Conservation (phyloP, 495 filamentous ascomycete genomes). For the Penicillium paxilli region DNA sequence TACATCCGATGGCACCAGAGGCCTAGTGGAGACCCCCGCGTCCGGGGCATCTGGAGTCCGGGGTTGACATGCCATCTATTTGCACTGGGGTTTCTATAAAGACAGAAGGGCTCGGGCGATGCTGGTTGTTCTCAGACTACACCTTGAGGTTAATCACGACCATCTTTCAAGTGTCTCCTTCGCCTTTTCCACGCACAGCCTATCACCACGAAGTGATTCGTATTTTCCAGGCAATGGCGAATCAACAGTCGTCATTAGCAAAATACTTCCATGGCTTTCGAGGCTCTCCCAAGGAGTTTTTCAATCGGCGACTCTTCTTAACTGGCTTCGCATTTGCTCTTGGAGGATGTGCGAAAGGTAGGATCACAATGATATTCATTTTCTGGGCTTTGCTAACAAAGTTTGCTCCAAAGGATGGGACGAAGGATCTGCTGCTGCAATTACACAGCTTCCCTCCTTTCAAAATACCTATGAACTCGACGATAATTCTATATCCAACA, state of each 20-base stretch:
- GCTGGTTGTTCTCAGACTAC: too few relatives aligned
- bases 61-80: not conserved
- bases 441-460: constrained; percentile 2
- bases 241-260: not conserved
- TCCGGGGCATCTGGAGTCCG: not conserved
- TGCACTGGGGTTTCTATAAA: too few relatives aligned
- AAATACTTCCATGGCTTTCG: not conserved
- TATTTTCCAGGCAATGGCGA: not conserved
- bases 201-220: too few relatives aligned
- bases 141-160: too few relatives aligned
- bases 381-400: not conserved
- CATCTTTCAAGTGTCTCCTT: too few relatives aligned
- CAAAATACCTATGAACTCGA: constrained; percentile 1
- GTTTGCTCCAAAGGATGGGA: not conserved
- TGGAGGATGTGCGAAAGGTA: not conserved
- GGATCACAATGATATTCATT: not conserved
- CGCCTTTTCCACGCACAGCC: too few relatives aligned
- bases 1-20: not conserved
- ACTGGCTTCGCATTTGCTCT: not conserved
- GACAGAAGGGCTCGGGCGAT: too few relatives aligned
- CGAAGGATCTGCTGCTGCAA: constrained; percentile 1
- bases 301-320: not conserved
- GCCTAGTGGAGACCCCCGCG: too few relatives aligned
- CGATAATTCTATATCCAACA: constrained; percentile 7
- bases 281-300: not conserved